phyloP scores from a whole-genome alignment of 2,329 filamentous ascomycete species.

The Diaporthe velutina region DNA sequence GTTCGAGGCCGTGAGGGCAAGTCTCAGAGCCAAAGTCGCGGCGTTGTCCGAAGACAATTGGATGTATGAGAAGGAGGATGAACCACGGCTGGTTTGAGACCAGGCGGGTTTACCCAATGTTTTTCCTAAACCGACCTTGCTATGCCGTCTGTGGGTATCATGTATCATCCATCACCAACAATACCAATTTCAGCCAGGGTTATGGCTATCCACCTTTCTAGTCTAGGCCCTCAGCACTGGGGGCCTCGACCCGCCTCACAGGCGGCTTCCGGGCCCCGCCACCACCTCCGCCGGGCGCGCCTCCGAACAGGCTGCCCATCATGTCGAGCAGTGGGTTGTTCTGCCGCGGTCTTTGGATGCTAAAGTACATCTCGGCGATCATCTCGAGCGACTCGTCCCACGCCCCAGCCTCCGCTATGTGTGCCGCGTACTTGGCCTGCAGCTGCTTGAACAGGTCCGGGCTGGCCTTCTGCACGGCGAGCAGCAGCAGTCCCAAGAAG shows the following conservation, averaged over 20 bases:
- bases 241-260: constrained; percentile 60
- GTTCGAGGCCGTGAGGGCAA: constrained; percentile 76
- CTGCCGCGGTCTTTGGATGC: constrained; percentile 87
- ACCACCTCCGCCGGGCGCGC: constrained; percentile 71
- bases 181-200: constrained; percentile 19
- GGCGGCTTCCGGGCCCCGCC: constrained; percentile 56
- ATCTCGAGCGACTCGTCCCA: constrained; percentile 89
- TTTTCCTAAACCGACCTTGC: constrained; percentile 27
- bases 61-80: constrained; percentile 85
- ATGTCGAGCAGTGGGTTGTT: constrained; percentile 96
- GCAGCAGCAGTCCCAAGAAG: constrained; percentile 86
- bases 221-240: constrained; percentile 71
- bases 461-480: constrained; percentile 84
- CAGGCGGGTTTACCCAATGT: background rate
- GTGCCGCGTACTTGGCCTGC: constrained; percentile 81
- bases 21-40: constrained; percentile 78
- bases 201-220: constrained; percentile 49
- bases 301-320: constrained; percentile 96
- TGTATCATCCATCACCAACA: constrained; percentile 26
- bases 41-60: constrained; percentile 86
- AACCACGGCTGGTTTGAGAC: constrained; percentile 50
- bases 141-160: constrained; percentile 25
- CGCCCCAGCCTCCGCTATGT: constrained; percentile 80
- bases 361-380: constrained; percentile 97
- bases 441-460: constrained; percentile 87